Evolutionary conservation across 768 basidiomycete genomes (phyloP).

Genomic region (Antrodiella citrinella): DNA sequence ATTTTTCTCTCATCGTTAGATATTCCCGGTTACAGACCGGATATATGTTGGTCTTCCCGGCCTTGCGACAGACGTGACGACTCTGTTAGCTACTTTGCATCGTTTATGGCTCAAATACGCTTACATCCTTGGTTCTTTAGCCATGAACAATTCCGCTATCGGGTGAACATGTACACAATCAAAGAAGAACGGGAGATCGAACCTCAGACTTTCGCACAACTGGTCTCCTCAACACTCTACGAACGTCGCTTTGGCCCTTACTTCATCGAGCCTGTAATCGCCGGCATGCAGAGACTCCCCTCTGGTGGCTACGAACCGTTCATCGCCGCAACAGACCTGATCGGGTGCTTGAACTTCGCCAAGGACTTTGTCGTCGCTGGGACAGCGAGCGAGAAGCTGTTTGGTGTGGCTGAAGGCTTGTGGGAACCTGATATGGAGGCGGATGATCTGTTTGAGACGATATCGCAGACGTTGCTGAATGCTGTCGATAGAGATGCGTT

Average conservation of each 20-base stretch:
- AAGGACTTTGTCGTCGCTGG: constrained; percentile 98
- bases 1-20: constrained; percentile 36
- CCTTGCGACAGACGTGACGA: constrained; percentile 87
- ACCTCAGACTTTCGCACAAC: constrained; percentile 92
- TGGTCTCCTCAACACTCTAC: constrained; percentile 92
- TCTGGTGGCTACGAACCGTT: constrained; percentile 77
- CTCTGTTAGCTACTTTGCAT: constrained; percentile 50
- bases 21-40: constrained; percentile 90
- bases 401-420: constrained; percentile 94
- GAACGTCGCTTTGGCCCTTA: constrained; percentile 94
- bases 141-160: constrained; percentile 83
- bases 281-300: constrained; percentile 72
- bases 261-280: constrained; percentile 95
- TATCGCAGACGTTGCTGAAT: constrained; percentile 91
- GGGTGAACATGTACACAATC: constrained; percentile 99
- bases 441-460: constrained; percentile 97
- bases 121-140: constrained; percentile 30
- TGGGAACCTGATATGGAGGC: constrained; percentile 98
- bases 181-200: constrained; percentile 97
- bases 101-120: neutral
- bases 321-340: constrained; percentile 91
- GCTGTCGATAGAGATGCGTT: constrained; percentile 94
- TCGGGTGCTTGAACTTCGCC: constrained; percentile 88
- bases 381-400: constrained; percentile 86
- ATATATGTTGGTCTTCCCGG: constrained; percentile 90